A percentile compares a stretch with the other conserved stretches of the same genome.
phyloP scores from a whole-genome alignment of 176 grass and related monocot genomes.

The Rhynchospora pubera region DNA sequence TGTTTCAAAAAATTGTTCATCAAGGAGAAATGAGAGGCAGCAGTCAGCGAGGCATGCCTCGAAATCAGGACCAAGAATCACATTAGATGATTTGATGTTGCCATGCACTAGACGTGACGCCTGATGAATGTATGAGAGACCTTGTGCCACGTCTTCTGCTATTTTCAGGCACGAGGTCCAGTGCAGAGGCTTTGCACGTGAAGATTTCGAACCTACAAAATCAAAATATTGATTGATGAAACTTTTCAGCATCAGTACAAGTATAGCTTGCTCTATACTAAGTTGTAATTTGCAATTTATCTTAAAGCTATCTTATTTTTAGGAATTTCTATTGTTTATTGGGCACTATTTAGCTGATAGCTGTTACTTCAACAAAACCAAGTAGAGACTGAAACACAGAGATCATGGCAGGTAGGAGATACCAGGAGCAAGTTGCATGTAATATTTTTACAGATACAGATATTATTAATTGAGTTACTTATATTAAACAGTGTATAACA shows the following conservation, averaged over 20 bases:
- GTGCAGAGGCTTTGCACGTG: slow-evolving; percentile 72
- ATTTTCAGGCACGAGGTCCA: slow-evolving; percentile 99
- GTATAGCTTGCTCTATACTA: not conserved
- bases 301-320: not conserved
- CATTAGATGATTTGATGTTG: slow-evolving; percentile 79
- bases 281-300: not conserved
- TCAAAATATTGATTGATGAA: slow-evolving; percentile 6
- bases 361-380: not conserved
- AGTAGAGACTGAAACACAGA: not conserved
- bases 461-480: not conserved
- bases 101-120: slow-evolving; percentile 85
- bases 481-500: not conserved
- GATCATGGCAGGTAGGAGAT: not conserved
- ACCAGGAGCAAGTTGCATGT: not conserved
- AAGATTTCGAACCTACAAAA: slow-evolving; percentile 66
- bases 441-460: not conserved
- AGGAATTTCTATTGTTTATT: not conserved
- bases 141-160: slow-evolving; percentile 83
- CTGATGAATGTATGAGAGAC: slow-evolving; percentile 94
- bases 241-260: not conserved
- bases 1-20: slow-evolving; percentile 43
- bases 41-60: slow-evolving; percentile 94
- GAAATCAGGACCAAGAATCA: slow-evolving; percentile 88
- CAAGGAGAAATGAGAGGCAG: slow-evolving; percentile 72
- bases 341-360: not conserved